Conservation (phyloP, 2,329 filamentous ascomycete genomes). For the Penicillium janthinellum region DNA sequence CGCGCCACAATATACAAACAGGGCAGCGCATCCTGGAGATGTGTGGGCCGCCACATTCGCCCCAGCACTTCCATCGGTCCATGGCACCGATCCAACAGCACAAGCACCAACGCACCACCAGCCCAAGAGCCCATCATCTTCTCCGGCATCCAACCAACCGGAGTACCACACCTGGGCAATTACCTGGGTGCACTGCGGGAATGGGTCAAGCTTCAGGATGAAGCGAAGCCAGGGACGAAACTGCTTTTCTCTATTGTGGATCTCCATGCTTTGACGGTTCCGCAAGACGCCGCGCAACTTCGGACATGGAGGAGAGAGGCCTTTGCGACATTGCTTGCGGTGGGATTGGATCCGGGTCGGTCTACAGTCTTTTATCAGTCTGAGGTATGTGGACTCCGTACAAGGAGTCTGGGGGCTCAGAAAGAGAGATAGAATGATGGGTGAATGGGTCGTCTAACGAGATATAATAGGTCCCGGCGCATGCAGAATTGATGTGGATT, state of each 20-base stretch:
- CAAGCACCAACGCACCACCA: slow-evolving; percentile 10
- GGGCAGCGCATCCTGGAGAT: slow-evolving; percentile 4
- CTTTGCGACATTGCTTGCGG: slow-evolving; percentile 77
- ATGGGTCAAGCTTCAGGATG: slow-evolving; percentile 81
- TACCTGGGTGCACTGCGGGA: slow-evolving; percentile 86
- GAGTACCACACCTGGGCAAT: slow-evolving; percentile 90
- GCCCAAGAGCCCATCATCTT: slow-evolving; percentile 64
- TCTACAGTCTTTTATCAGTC: slow-evolving; percentile 83
- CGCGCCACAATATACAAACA: background rate
- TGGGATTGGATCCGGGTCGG: slow-evolving; percentile 77
- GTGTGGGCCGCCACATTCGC: slow-evolving; percentile 5
- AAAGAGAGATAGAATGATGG: background rate
- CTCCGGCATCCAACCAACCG: slow-evolving; percentile 96
- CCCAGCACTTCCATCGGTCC: slow-evolving; percentile 3
- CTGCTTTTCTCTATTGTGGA: slow-evolving; percentile 89
- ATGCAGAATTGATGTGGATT: slow-evolving; percentile 96
- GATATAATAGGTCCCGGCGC: slow-evolving; percentile 64
- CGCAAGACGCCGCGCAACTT: slow-evolving; percentile 65
- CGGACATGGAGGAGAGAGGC: slow-evolving; percentile 69
- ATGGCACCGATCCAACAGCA: slow-evolving; percentile 19
- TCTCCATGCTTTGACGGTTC: slow-evolving; percentile 85
- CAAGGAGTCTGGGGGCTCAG: too few relatives aligned
- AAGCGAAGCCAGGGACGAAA: slow-evolving; percentile 57
- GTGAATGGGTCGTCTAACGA: slow-evolving; percentile 1
- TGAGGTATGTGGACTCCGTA: slow-evolving; percentile 53